Evolutionary conservation across 2,329 filamentous ascomycete genomes (phyloP).

Genomic region (Neofusicoccum laricinum): DNA sequence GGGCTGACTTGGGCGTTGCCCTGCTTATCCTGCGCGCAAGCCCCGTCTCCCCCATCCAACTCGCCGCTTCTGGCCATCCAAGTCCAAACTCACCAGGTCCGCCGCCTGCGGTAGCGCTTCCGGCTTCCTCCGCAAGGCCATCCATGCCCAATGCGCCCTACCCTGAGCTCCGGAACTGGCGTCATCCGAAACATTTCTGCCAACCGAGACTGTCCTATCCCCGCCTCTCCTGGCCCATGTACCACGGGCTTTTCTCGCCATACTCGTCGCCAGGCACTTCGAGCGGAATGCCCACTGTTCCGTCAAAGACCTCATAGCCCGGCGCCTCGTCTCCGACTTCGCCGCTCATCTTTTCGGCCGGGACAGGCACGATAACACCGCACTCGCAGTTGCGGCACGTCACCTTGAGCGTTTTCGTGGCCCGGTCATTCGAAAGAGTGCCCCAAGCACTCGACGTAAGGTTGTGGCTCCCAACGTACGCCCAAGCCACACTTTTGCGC

Average conservation of each 20-base stretch:
- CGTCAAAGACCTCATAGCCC: slow-evolving; percentile 51
- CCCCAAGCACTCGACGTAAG: slow-evolving; percentile 95
- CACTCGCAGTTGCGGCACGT: slow-evolving; percentile 95
- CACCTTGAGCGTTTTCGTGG: slow-evolving; percentile 67
- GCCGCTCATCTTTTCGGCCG: slow-evolving; percentile 19
- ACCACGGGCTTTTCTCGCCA: slow-evolving; percentile 45
- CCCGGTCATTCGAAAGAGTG: slow-evolving; percentile 67
- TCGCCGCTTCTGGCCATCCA: neutral
- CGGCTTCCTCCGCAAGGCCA: neutral
- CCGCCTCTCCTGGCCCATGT: slow-evolving; percentile 17
- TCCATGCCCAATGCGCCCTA: neutral
- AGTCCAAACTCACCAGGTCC: neutral
- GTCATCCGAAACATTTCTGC: neutral
- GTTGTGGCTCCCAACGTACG: slow-evolving; percentile 88
- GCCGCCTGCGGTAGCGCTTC: neutral
- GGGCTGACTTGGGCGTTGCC: neutral
- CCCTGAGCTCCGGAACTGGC: neutral
- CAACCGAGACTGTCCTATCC: neutral
- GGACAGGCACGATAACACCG: slow-evolving; percentile 72
- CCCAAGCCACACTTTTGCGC: slow-evolving; percentile 58
- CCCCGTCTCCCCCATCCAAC: neutral
- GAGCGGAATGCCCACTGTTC: slow-evolving; percentile 63
- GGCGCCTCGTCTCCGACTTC: slow-evolving; percentile 25
- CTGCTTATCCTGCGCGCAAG: neutral
- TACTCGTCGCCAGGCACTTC: slow-evolving; percentile 55